Percentiles rank a stretch among this genome's conserved stretches.
Conservation (phyloP, 352 stramenopile genomes). For the Globisporangium rhizosaccharum region DNA sequence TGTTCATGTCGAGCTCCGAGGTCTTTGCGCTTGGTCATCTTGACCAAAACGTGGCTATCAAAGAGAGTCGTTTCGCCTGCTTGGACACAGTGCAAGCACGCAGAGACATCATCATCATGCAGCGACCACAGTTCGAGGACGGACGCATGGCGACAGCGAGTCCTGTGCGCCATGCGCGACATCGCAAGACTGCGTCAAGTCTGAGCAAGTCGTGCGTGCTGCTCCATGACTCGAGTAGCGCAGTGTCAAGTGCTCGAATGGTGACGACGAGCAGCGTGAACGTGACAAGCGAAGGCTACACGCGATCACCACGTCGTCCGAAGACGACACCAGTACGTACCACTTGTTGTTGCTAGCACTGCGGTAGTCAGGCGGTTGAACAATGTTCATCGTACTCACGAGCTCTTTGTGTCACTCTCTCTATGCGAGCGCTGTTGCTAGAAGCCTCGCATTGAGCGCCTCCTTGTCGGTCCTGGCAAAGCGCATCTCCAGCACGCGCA, state of each 20-base stretch:
- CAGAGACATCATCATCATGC: neutral
- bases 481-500: slow-evolving; percentile 10
- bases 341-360: neutral
- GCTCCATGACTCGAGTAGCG: slow-evolving; percentile 1
- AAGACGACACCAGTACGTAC: slow-evolving; percentile 32
- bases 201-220: slow-evolving; percentile 16
- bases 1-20: too few species aligned
- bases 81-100: neutral
- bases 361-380: neutral
- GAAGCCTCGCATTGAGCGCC: slow-evolving; percentile 38
- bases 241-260: too few species aligned
- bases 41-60: too few species aligned
- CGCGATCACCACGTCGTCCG: slow-evolving; percentile 17
- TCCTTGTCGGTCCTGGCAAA: slow-evolving; percentile 26
- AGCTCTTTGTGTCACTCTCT: neutral
- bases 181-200: slow-evolving; percentile 2
- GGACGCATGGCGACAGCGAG: neutral
- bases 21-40: too few species aligned
- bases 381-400: neutral
- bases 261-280: neutral
- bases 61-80: neutral
- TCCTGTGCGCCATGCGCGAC: neutral
- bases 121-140: slow-evolving; percentile 10
- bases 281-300: neutral
- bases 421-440: slow-evolving; percentile 2